A percentile compares a stretch with the other conserved stretches of the same genome.
Conservation (phyloP, 2,329 filamentous ascomycete genomes). For the Spiromastix sp. region DNA sequence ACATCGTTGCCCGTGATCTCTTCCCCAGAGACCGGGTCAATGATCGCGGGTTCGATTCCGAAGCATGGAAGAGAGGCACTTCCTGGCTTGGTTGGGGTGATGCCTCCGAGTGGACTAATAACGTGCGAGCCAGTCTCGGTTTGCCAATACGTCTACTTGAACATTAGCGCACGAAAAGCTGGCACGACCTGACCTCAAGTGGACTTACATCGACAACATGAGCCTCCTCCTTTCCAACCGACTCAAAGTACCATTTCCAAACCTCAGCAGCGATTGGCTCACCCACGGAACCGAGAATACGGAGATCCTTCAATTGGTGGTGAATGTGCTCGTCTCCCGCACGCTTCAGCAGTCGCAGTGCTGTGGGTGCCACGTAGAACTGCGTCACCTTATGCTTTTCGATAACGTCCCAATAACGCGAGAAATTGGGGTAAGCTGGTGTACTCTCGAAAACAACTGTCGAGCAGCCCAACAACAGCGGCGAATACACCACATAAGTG, state of each 20-base stretch:
- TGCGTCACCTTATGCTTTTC: slow-evolving; percentile 91
- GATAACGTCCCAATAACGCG: slow-evolving; percentile 97
- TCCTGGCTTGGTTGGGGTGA: slow-evolving; percentile 93
- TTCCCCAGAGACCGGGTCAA: slow-evolving; percentile 88
- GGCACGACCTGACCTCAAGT: background rate
- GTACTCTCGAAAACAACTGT: slow-evolving; percentile 98
- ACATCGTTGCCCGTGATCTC: slow-evolving; percentile 94
- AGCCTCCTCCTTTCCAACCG: slow-evolving; percentile 84
- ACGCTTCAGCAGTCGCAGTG: slow-evolving; percentile 84
- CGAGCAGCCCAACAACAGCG: slow-evolving; percentile 80
- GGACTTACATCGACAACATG: slow-evolving; percentile 84
- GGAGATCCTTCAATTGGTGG: slow-evolving; percentile 76
- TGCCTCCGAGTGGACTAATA: slow-evolving; percentile 83
- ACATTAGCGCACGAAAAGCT: slow-evolving; percentile 11
- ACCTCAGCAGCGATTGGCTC: slow-evolving; percentile 97
- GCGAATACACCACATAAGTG: slow-evolving; percentile 96
- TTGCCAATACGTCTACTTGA: slow-evolving; percentile 89
- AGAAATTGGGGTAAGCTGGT: slow-evolving; percentile 94
- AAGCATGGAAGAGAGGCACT: slow-evolving; percentile 96
- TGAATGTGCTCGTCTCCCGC: slow-evolving; percentile 89
- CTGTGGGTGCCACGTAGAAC: slow-evolving; percentile 96
- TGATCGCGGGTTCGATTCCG: slow-evolving; percentile 92
- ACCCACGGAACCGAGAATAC: slow-evolving; percentile 87
- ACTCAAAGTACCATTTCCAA: slow-evolving; percentile 99
- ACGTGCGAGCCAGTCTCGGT: slow-evolving; percentile 96